Base-by-base conservation (phyloP, 768 basidiomycete species). In the Galerina marginata region DNA sequence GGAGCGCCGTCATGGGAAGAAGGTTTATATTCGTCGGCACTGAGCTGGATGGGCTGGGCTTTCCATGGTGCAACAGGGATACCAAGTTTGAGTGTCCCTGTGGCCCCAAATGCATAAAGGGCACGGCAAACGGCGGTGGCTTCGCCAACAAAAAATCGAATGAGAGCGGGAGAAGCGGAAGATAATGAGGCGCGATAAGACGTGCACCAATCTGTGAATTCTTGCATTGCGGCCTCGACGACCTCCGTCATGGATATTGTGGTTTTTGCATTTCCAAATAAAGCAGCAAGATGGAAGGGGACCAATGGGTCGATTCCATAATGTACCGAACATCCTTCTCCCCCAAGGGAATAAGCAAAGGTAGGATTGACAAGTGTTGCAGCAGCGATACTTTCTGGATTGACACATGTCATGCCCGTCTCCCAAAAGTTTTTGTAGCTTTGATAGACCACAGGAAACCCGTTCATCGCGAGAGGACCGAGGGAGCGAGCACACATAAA, bases 241-340 rank as follows among this genome's bases (percentile, higher is more conserved):
- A 65, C 53, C 20, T 59, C 52, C 6, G 50, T 6, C 16, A 56
- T 51, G 3, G 60, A 57, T 45, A 50, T 14, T 25, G 54, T 25
- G 4, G 53, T 42, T 36, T 61, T 66, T 16, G 65, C 39, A 60
- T 55, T 64, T 36, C 37, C 67, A 54, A 71, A 66, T 4, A 60
- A 55, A 1, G 73, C 50, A 0, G 74, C 72, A n/a, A 73, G 70
- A 51, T 77, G 77, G 59, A 79, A 78, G 4, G 68, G 46, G 6
- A 56, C 45, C 3, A 76, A 39, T 2, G 76, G 77, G 59, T 75
- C 67, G 0, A 71, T 71, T 15, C 65, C 75, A 54, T 78, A 76
- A 50, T 79, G 76, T 5, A 77, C 64, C 12, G 54, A 36, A 50
- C 68, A 77, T 1, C 67, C 69, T 53, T 76, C 69, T 2, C 76